Conservation (phyloP, 371 early-diverging fungal genomes). For the Rhizopus stolonifer region DNA sequence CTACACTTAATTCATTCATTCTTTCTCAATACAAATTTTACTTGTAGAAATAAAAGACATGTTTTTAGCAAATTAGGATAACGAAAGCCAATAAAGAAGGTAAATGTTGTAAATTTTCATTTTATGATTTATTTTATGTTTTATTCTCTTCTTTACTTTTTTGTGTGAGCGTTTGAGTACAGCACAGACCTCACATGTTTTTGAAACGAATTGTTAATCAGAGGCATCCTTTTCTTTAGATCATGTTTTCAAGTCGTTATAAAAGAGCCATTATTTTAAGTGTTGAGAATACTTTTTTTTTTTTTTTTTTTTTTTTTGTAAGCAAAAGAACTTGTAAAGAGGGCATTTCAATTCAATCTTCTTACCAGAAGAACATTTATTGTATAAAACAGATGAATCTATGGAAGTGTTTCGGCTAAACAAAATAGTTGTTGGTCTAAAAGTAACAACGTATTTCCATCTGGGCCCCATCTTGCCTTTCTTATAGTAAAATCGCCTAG, state of each 20-base stretch:
- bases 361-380: conserved; percentile 81
- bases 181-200: too few species aligned
- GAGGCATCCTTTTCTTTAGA: too few species aligned
- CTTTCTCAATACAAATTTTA: conserved; percentile 11
- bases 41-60: conserved; percentile 16
- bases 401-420: conserved; percentile 14
- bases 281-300: too few species aligned
- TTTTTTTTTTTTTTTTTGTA: too few species aligned
- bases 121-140: too few species aligned
- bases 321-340: too few species aligned
- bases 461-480: conserved; percentile 34
- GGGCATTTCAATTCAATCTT: conserved; percentile 95
- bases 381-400: not conserved
- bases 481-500: conserved; percentile 41
- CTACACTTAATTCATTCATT: conserved; percentile 11
- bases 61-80: conserved; percentile 9
- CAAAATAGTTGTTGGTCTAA: conserved; percentile 41
- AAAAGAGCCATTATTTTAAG: too few species aligned
- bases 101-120: too few species aligned
- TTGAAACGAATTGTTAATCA: too few species aligned
- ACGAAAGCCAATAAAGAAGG: conserved; percentile 6
- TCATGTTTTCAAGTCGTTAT: too few species aligned
- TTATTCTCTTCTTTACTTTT: too few species aligned
- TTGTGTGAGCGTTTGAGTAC: too few species aligned
- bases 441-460: conserved; percentile 39